Evolutionary conservation across 495 filamentous ascomycete species (phyloP).

Genomic region (Hypoxylon subgilvum): DNA sequence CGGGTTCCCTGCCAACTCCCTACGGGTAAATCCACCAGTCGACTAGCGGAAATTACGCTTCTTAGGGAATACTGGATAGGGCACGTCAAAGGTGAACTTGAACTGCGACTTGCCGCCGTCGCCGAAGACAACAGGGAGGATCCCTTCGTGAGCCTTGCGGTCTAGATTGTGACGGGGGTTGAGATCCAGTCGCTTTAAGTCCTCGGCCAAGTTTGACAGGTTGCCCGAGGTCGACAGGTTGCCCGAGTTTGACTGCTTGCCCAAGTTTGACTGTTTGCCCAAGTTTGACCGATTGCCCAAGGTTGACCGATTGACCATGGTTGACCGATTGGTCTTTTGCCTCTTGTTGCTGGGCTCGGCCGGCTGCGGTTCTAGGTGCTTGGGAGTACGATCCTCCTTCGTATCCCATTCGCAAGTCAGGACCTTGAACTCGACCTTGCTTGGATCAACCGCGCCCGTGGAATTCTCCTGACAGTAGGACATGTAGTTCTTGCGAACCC

Average conservation of each 20-base stretch:
- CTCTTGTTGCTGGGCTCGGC: slow-evolving; percentile 12
- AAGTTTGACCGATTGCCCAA: too few species aligned
- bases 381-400: slow-evolving; percentile 18
- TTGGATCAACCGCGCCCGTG: slow-evolving; percentile 25
- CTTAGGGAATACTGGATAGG: not conserved
- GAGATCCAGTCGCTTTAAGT: slow-evolving; percentile 6
- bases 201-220: slow-evolving; percentile 1
- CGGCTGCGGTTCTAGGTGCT: slow-evolving; percentile 11
- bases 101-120: slow-evolving; percentile 34
- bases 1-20: not conserved
- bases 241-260: too few species aligned
- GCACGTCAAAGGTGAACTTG: slow-evolving; percentile 29
- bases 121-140: slow-evolving; percentile 39
- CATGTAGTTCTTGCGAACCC: slow-evolving; percentile 42
- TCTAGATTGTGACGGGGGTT: not conserved
- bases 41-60: not conserved
- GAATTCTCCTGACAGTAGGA: slow-evolving; percentile 28
- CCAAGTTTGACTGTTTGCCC: too few species aligned
- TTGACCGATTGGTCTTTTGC: too few species aligned
- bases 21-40: not conserved
- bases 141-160: not conserved
- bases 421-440: slow-evolving; percentile 40
- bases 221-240: too few species aligned
- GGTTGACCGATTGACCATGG: too few species aligned
- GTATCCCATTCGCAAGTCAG: slow-evolving; percentile 41